These are phyloP conservation scores for Anthoceros angustus DNA, from an alignment of 225 moss, liverwort and hornwort genomes.

Conservation along the genomic window DNA sequence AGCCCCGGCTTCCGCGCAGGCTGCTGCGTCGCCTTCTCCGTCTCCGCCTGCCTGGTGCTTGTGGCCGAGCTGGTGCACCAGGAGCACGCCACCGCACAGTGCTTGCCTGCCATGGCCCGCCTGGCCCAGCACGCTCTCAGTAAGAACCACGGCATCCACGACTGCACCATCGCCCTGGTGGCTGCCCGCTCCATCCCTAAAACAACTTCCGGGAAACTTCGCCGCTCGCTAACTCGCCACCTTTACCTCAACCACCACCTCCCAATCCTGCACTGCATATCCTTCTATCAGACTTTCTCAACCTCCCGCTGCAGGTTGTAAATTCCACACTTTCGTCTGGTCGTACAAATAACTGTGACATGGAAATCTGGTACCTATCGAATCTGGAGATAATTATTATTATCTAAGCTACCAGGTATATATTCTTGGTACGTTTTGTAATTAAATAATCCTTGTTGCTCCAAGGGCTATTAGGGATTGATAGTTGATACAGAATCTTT, in stretches of 20 bases:
- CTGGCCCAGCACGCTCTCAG: not conserved
- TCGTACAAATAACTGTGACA: too few relatives aligned
- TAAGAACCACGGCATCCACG: not conserved
- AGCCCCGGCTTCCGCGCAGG: not conserved
- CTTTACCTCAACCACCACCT: not conserved
- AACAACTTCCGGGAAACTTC: constrained; percentile 11
- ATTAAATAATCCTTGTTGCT: too few relatives aligned
- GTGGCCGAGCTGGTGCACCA: constrained; percentile 4
- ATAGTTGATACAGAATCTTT: too few relatives aligned
- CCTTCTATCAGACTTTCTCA: not conserved
- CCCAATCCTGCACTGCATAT: not conserved
- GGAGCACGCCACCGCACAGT: not conserved
- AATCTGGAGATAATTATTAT: too few relatives aligned
- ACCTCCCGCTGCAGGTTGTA: too few relatives aligned
- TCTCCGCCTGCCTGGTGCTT: not conserved
- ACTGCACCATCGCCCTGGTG: constrained; percentile 4
- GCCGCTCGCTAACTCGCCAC: not conserved
- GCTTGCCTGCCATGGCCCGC: not conserved
- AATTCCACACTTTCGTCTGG: too few relatives aligned
- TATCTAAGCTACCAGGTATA: too few relatives aligned
- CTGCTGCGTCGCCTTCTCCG: constrained; percentile 2
- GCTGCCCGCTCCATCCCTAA: constrained; percentile 6
- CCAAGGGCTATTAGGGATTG: too few relatives aligned
- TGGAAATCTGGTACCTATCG: too few relatives aligned
- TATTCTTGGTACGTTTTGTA: too few relatives aligned